phyloP scores from a whole-genome alignment of 2,329 filamentous ascomycete genomes.

The Neofusicoccum sp. region DNA sequence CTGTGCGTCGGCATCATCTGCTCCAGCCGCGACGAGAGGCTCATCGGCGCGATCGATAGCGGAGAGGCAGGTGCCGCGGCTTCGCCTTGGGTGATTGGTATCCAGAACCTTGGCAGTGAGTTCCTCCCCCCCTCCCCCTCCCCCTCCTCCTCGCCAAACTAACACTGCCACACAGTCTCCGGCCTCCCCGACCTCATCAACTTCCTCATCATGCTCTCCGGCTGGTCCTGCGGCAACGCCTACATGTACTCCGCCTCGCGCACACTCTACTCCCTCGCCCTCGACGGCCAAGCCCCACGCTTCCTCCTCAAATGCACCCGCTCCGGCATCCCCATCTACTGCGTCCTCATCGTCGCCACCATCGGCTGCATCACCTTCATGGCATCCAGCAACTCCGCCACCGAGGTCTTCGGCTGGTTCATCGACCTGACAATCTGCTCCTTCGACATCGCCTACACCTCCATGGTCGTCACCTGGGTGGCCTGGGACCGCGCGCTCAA shows the following conservation, averaged over 20 bases:
- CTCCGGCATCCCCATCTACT: conserved; percentile 71
- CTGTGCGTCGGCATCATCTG: conserved; percentile 59
- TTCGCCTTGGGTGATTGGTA: conserved; percentile 64
- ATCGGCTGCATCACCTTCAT: conserved; percentile 72
- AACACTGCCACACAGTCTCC: conserved; percentile 32
- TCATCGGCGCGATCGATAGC: conserved; percentile 38
- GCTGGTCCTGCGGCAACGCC: conserved; percentile 57
- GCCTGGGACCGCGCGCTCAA: conserved; percentile 55
- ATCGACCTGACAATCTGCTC: conserved; percentile 70
- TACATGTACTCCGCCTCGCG: conserved; percentile 56
- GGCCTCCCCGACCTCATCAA: conserved; percentile 60
- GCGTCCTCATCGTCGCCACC: conserved; percentile 63
- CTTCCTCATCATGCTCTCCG: conserved; percentile 54
- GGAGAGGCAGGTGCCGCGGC: conserved; percentile 38
- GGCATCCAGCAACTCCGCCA: conserved; percentile 64
- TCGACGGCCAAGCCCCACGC: conserved; percentile 53
- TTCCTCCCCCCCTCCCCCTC: not conserved
- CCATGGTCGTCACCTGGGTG: conserved; percentile 59
- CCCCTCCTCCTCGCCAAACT: not conserved
- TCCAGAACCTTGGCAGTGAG: conserved; percentile 49
- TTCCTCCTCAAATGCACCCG: conserved; percentile 59
- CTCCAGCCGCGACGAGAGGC: conserved; percentile 47
- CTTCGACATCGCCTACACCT: conserved; percentile 49
- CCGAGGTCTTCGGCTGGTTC: conserved; percentile 71
- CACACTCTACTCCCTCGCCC: conserved; percentile 52